phyloP scores from a whole-genome alignment of 1,284 basidiomycete genomes.

The Takashimella koratensis region DNA sequence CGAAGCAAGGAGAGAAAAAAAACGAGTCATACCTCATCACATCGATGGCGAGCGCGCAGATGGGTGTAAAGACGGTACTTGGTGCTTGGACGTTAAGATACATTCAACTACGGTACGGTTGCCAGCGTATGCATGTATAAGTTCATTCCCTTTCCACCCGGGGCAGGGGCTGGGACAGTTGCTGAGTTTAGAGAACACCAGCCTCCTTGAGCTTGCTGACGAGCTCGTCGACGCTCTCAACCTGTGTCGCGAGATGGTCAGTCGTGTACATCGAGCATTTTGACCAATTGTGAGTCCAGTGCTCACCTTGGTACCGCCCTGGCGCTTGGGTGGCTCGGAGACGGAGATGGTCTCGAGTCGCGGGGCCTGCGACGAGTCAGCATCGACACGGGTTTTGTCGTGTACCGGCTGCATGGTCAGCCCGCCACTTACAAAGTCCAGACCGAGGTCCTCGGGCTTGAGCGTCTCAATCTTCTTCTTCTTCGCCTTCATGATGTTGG shows the following conservation, averaged over 20 bases:
- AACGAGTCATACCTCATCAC: too few species aligned
- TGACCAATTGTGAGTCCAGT: too few species aligned
- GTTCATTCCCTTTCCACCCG: not conserved
- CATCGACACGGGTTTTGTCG: too few species aligned
- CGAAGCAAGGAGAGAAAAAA: too few species aligned
- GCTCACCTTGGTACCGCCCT: conserved; percentile 84
- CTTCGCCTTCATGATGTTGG: conserved; percentile 98
- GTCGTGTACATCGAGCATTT: not conserved
- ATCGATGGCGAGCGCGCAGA: too few species aligned
- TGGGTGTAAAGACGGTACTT: too few species aligned
- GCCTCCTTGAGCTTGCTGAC: conserved; percentile 86
- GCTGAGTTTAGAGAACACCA: conserved; percentile 64
- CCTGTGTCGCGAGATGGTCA: conserved; percentile 50
- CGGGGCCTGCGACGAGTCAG: conserved; percentile 52
- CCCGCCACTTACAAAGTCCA: conserved; percentile 44
- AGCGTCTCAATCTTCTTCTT: conserved; percentile 94
- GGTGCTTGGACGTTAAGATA: too few species aligned
- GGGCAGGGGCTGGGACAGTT: not conserved
- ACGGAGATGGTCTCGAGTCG: conserved; percentile 85
- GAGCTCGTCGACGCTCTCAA: conserved; percentile 82
- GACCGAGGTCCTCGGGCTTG: conserved; percentile 72
- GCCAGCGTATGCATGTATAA: not conserved
- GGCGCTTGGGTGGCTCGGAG: conserved; percentile 83
- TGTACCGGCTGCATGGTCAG: not conserved
- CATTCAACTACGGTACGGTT: too few species aligned